Evolutionary conservation across 2,329 filamentous ascomycete genomes (phyloP), one percentile per base, ranked within the genome.

Genomic region (Colletotrichum navitas): DNA sequence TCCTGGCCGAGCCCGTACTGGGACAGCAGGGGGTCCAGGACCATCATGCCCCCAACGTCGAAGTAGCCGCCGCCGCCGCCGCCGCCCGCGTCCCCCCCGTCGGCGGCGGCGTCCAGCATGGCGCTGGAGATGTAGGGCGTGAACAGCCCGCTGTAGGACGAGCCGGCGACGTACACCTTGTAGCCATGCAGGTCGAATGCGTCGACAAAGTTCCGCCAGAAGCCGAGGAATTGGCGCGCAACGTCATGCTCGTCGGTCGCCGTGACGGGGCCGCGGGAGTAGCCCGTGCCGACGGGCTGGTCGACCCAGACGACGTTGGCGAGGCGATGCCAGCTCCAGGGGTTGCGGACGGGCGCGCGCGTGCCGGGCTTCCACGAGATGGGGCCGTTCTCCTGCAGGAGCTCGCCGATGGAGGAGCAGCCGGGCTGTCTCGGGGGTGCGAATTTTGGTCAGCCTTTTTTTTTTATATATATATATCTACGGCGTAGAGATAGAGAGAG

Each of bases 251-350:
- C 89, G 75, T 87, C 88, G 3, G 84, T 89, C n/a, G 91, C 91
- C 0, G 87, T 92, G 6, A 89, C 84, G 0, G 82, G 87, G 16
- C 92, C 92, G 41, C 88, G 86, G 0, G 90, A 88, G 79, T 92
- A 94, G 21, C 93, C 93, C 0, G 92, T 93, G 36, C 86, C 86
- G 12, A 89, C 82, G 12, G 89, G 90, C 77, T 93, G 91, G 76
- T 93, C 92, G 16, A 93, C 86, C 88, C 90, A 96, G 59, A 96
- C 83, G 76, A 95, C 88, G 79, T 94, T 94, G 66, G 92, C 92
- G 51, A 95, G 81, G 63, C 91, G 92, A 72, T 88, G 88, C 92
- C 92, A 95, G n/a, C 87, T 87, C 82, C 91, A 94, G 0, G 88
- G 85, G 77, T 94, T 94, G 56, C 84, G 81, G 0, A 90, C 85